Conservation (phyloP, 495 filamentous ascomycete genomes). For the Cercophora samala region DNA sequence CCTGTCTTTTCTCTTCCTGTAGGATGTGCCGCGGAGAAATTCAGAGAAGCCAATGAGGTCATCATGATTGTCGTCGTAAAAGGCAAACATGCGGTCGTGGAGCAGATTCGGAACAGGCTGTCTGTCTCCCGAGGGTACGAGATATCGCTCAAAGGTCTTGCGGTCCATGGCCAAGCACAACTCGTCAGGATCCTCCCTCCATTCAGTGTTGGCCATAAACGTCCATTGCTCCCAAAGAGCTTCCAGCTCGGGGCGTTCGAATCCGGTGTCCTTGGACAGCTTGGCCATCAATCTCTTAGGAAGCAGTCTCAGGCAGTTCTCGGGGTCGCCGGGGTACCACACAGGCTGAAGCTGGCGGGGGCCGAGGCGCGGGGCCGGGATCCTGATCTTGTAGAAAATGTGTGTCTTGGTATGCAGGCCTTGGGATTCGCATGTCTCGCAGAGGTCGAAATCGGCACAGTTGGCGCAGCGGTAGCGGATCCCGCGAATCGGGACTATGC, state of each 20-base stretch:
- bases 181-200: conserved; percentile 74
- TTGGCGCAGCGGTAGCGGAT: conserved; percentile 90
- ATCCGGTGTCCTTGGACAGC: conserved; percentile 67
- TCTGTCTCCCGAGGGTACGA: conserved; percentile 76
- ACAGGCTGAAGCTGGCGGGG: conserved; percentile 65
- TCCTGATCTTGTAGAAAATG: conserved; percentile 81
- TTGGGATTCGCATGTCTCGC: conserved; percentile 82
- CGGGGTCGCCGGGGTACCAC: conserved; percentile 88
- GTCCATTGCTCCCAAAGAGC: conserved; percentile 96
- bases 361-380: conserved; percentile 47
- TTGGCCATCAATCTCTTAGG: conserved; percentile 59
- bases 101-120: conserved; percentile 81
- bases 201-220: conserved; percentile 82
- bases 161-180: conserved; percentile 82
- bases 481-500: conserved; percentile 80
- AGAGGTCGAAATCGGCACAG: conserved; percentile 88
- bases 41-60: conserved; percentile 92
- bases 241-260: conserved; percentile 80
- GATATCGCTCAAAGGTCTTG: conserved; percentile 83
- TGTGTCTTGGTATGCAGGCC: conserved; percentile 87
- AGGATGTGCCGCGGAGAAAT: conserved; percentile 79
- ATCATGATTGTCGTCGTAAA: conserved; percentile 88
- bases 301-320: conserved; percentile 57
- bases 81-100: conserved; percentile 92
- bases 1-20: conserved; percentile 73